phyloP scores from a whole-genome alignment of 2,329 filamentous ascomycete species.

The Pseudofabraea citricarpa region DNA sequence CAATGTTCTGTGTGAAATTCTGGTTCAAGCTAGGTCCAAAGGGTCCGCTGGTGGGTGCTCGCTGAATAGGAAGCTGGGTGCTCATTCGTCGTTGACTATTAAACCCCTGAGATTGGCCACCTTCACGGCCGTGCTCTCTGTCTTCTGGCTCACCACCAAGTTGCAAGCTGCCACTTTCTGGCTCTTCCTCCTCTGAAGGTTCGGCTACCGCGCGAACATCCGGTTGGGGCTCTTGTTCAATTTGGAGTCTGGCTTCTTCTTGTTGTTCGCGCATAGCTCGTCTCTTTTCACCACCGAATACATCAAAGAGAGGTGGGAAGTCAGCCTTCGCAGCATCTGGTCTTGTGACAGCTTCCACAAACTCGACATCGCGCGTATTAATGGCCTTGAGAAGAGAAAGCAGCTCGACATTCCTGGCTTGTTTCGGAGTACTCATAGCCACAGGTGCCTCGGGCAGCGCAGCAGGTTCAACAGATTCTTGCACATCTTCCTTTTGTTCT shows the following conservation, averaged over 20 bases:
- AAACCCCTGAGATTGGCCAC: conserved; percentile 35
- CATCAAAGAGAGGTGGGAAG: conserved; percentile 80
- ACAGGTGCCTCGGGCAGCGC: conserved; percentile 4
- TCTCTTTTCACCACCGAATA: conserved; percentile 75
- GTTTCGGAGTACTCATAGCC: conserved; percentile 11
- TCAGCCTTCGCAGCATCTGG: conserved; percentile 34
- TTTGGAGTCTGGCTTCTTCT: conserved; percentile 49
- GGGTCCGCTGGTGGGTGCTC: conserved; percentile 45
- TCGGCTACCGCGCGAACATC: conserved; percentile 41
- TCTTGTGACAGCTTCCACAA: conserved; percentile 35
- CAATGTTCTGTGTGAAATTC: conserved; percentile 42
- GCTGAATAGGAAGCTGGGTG: conserved; percentile 74
- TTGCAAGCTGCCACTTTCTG: conserved; percentile 78
- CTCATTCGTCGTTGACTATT: conserved; percentile 51
- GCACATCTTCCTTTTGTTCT: conserved; percentile 7
- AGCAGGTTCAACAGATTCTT: conserved; percentile 7
- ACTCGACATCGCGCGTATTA: conserved; percentile 39
- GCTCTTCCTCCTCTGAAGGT: conserved; percentile 63
- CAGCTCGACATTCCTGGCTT: conserved; percentile 21
- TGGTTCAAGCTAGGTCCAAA: conserved; percentile 50
- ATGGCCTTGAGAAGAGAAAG: conserved; percentile 40
- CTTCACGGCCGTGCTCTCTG: conserved; percentile 50
- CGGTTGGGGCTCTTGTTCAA: conserved; percentile 49
- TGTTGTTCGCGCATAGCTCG: conserved; percentile 68
- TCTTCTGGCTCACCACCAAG: conserved; percentile 92